A percentile compares a stretch with the other conserved stretches of the same genome.
These are phyloP conservation scores for Pseudozyma pruni DNA, from an alignment of 1,284 basidiomycete species.

Conservation along the genomic window DNA sequence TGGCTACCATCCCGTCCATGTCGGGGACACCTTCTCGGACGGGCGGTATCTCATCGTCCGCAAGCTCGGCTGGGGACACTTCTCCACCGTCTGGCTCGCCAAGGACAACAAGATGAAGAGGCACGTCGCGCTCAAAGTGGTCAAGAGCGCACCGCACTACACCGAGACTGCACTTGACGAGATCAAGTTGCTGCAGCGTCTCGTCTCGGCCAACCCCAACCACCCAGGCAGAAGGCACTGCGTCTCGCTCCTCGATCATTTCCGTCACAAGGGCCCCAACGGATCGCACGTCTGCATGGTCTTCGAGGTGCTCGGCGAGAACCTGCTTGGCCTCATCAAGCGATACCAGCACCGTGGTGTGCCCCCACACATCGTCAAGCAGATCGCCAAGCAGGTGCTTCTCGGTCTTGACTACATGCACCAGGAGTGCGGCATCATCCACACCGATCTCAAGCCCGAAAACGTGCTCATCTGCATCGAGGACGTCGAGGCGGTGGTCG, in stretches of 20 bases:
- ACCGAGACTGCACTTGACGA: conserved; percentile 98
- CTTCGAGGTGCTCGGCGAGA: conserved; percentile 97
- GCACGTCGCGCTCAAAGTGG: conserved; percentile 98
- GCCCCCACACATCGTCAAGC: conserved; percentile 90
- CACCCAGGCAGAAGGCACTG: conserved; percentile 71
- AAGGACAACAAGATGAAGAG: conserved; percentile 79
- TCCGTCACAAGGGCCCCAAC: conserved; percentile 94
- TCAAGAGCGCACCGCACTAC: conserved; percentile 95
- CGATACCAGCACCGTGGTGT: conserved; percentile 95
- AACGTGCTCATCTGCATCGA: conserved; percentile 98
- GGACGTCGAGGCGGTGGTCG: conserved; percentile 93
- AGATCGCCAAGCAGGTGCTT: conserved; percentile 96
- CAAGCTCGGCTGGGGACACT: conserved; percentile 99
- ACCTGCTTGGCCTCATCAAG: conserved; percentile 96
- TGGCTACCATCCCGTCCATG: conserved; percentile 90
- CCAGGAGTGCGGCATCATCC: conserved; percentile 89
- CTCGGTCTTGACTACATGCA: conserved; percentile 98
- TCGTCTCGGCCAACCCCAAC: conserved; percentile 83
- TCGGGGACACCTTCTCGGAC: conserved; percentile 90
- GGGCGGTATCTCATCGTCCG: conserved; percentile 89
- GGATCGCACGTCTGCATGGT: conserved; percentile 99
- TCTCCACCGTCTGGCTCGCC: conserved; percentile 72
- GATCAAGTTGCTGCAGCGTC: conserved; percentile 94
- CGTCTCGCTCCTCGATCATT: conserved; percentile 96
- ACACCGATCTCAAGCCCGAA: conserved; percentile 89